Percentiles rank a stretch among this genome's conserved stretches.
phyloP scores from a whole-genome alignment of 2,329 filamentous ascomycete species.

The Zelopaecilomyces penicillatus region DNA sequence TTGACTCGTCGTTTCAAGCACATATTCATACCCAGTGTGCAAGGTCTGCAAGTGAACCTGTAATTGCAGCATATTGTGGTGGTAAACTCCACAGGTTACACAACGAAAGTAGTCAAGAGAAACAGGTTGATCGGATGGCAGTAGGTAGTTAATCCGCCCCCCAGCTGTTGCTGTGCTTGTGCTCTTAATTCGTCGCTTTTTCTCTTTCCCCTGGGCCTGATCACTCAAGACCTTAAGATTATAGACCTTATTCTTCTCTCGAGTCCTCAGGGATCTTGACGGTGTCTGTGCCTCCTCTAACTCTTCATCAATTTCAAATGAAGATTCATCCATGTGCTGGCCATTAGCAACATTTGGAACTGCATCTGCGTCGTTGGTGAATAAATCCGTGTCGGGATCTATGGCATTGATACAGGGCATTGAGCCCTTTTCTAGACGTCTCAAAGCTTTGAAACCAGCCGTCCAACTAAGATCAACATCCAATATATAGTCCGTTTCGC shows the following conservation, averaged over 20 bases:
- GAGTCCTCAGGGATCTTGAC: conserved; percentile 40
- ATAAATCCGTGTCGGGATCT: conserved; percentile 24
- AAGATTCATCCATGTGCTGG: conserved; percentile 19
- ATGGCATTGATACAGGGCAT: conserved; percentile 36
- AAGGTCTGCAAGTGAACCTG: conserved; percentile 37
- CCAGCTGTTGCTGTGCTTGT: conserved; percentile 22
- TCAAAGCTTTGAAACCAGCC: conserved; percentile 28
- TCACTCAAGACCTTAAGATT: conserved; percentile 53
- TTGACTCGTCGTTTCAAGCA: conserved; percentile 27
- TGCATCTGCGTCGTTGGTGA: conserved; percentile 16
- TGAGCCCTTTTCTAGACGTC: conserved; percentile 31
- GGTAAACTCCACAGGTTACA: conserved; percentile 39
- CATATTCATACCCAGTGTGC: conserved; percentile 39
- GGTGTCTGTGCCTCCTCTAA: conserved; percentile 41
- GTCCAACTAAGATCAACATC: conserved; percentile 42
- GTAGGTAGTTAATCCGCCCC: conserved; percentile 37
- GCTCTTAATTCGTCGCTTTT: conserved; percentile 28
- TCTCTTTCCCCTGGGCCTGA: conserved; percentile 45
- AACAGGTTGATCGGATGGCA: conserved; percentile 36
- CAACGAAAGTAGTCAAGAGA: conserved; percentile 42
- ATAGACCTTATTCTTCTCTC: conserved; percentile 43
- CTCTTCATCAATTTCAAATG: conserved; percentile 34
- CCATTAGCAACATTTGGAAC: conserved; percentile 12
- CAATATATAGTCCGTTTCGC: conserved; percentile 37
- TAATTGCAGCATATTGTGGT: conserved; percentile 40